Evolutionary conservation across 106 monocot genomes (phyloP).

Genomic region (Platanthera guangdongensis): DNA sequence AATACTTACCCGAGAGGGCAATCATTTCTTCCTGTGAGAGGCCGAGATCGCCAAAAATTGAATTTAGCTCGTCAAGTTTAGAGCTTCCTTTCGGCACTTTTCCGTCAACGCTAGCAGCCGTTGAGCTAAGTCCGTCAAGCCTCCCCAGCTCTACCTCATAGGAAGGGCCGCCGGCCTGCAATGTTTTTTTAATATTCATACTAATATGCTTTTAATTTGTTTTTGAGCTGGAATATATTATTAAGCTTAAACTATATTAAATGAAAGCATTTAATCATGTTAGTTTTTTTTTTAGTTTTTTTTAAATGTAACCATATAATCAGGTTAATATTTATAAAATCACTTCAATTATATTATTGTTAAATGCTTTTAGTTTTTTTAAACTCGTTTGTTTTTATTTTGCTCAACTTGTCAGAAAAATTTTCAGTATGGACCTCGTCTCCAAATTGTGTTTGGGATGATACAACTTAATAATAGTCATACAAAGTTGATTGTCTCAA

Average conservation of each 20-base stretch:
- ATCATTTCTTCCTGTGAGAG: slow-evolving; percentile 74
- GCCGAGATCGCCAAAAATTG: slow-evolving; percentile 44
- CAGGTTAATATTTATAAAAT: too few species aligned
- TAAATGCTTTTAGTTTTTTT: background rate
- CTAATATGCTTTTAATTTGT: too few species aligned
- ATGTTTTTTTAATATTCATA: background rate
- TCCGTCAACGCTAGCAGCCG: slow-evolving; percentile 58
- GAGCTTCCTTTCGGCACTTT: slow-evolving; percentile 50
- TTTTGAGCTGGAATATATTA: background rate
- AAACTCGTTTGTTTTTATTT: too few species aligned
- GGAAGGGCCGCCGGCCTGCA: slow-evolving; percentile 65
- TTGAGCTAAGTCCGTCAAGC: slow-evolving; percentile 77
- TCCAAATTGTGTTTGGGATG: too few species aligned
- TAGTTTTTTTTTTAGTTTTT: too few species aligned
- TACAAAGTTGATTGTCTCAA: too few species aligned
- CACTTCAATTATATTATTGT: background rate
- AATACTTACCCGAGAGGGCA: slow-evolving; percentile 64
- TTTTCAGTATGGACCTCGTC: too few species aligned
- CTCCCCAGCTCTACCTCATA: slow-evolving; percentile 84
- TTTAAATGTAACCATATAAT: too few species aligned
- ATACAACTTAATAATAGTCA: too few species aligned
- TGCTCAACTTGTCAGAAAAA: too few species aligned
- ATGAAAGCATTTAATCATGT: too few species aligned
- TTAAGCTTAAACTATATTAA: background rate
- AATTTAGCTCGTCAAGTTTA: slow-evolving; percentile 55